Evolutionary conservation across 208 protist genomes (phyloP), one percentile per base, ranked within the genome.

Genomic region (Crithidia mellificae): DNA sequence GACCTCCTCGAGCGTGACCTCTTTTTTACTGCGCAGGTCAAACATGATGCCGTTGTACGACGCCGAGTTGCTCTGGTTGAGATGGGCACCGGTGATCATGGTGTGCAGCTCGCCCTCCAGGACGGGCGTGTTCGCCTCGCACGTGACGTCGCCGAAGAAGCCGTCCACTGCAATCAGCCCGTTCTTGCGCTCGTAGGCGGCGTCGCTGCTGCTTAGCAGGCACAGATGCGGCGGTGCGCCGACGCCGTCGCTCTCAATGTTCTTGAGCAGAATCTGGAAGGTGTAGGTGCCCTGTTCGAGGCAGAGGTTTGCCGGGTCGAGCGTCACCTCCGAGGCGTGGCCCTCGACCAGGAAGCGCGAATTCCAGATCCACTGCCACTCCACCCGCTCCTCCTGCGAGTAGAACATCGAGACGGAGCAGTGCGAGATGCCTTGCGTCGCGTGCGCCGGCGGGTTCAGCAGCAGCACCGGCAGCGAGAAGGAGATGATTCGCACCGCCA

Each of bases 1-100:
- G 20, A 97, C 65, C 70, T 94, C 88, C 77, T 97, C 89, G n/a
- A 97, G 74, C 15, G 83, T 84, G 43, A 97, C 78, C 69, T 97
- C 86, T 54, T 82, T 62, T 54, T 88, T 87, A 58, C 84, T 91
- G 8, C 81, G 74, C 38, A 97, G 51, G 51, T 97, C 88, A 68
- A 97, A 97, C 89, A 97, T 95, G 71, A 97, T 97, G 41, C 92
- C 92, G 75, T 95, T 95, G 74, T 92, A 94, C 20, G 89, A 94
- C 9, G 86, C 84, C 3, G 88, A 87, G 79, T 87, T 95, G 61
- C 72, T 80, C 72, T 90, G 84, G 66, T 84, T 93, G 2, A 93
- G 68, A 36, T 77, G 75, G 8, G 81, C 56, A 27, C 92, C 92
- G 6, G 89, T 92, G 50, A 77, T 83, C 75, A 96, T 78, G 9